Evolutionary conservation across 345 rosid species (phyloP).

Genomic region (Bruguiera sexangula): DNA sequence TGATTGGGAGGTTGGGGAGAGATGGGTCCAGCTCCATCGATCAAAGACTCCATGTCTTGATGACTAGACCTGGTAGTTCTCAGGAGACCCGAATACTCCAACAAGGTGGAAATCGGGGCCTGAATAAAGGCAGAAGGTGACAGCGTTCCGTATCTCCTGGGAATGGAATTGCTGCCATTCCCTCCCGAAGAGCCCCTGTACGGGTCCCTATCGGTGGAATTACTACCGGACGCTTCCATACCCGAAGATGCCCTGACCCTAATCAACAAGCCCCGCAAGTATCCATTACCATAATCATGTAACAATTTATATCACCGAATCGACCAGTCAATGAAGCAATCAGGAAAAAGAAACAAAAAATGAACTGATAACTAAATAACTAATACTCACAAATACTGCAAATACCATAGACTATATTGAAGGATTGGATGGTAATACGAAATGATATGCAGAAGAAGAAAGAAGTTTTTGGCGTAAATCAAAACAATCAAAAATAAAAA

Average conservation of each 20-base stretch:
- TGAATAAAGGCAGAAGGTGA: conserved; percentile 81
- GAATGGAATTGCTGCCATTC: conserved; percentile 16
- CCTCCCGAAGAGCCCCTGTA: conserved; percentile 56
- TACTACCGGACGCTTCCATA: conserved; percentile 71
- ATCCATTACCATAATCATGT: background rate
- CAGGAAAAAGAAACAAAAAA: conserved; percentile 1
- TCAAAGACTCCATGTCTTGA: conserved; percentile 57
- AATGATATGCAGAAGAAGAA: no score
- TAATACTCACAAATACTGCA: no score
- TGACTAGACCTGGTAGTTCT: conserved; percentile 45
- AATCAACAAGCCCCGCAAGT: conserved; percentile 19
- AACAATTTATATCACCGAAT: conserved; percentile 7
- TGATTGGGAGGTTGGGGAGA: conserved; percentile 13
- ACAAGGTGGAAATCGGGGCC: conserved; percentile 80
- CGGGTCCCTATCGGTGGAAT: conserved; percentile 37
- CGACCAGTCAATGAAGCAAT: conserved; percentile 10
- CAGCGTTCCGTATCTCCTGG: conserved; percentile 58
- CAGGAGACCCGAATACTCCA: conserved; percentile 90
- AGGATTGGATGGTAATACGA: no score
- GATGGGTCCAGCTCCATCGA: conserved; percentile 16
- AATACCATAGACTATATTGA: no score
- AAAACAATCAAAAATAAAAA: no score
- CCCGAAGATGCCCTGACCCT: conserved; percentile 55
- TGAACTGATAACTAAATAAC: background rate
- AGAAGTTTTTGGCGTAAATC: no score